Evolutionary conservation across 2,329 filamentous ascomycete species (phyloP), one percentile per base, ranked within the genome.

Genomic region (Ascochyta koolunga): DNA sequence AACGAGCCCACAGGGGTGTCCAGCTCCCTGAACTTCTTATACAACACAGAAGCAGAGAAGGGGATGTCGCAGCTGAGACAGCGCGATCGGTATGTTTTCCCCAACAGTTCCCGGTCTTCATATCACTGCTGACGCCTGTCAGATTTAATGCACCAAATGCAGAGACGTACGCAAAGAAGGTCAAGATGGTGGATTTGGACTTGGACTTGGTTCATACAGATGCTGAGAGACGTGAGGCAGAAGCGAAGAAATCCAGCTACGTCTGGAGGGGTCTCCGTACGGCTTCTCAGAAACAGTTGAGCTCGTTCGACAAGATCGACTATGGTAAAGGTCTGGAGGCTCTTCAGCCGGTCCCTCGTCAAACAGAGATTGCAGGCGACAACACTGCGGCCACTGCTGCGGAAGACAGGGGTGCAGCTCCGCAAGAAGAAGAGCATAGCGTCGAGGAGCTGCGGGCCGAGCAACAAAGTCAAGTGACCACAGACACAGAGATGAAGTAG

Each of bases 191-290:
- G 67, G 89, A 96, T 51, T 86, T 97, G 65, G 91, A 97, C 72
- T 86, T 96, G 47, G 90, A 92, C 18, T 91, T 93, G 82, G 89
- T 90, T 9, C 83, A 83, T 50, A 86, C 78, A 35, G 82, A 86
- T 35, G 82, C 84, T 52, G 86, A 88, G 59, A 85, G 81, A 68
- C 79, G 82, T 42, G 73, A 75, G 63, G 82, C 78, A 77, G 84
- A 74, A 76, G 89, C 90, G 60, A 83, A 87, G 50, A 96, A 96
- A 73, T 86, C 88, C 18, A 96, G 91, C 78, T 93, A 96, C 74
- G 89, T 87, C 51, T 99, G 95, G 95, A 86, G 93, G 63, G 90
- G 91, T 5, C 79, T 99, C 59, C 86, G 95, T 46, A 84, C 96
- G 60, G 89, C 91, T 9, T 87, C 89, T 50, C 86, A 86, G 60